phyloP scores from a whole-genome alignment of 1,284 basidiomycete species.

The Cystobasidium sp. region DNA sequence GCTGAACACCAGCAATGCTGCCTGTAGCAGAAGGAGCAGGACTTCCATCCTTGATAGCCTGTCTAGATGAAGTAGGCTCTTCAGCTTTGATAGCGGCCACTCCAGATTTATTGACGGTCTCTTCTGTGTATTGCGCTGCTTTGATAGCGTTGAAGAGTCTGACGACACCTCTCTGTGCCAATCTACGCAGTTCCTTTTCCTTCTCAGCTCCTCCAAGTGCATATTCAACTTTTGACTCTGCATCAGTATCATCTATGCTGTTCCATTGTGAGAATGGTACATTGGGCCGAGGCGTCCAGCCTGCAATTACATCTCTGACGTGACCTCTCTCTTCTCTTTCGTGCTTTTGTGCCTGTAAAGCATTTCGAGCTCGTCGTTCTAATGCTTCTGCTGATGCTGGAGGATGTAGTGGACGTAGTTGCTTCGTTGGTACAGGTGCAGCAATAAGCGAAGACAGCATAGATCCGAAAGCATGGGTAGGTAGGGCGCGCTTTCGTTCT shows the following conservation, averaged over 20 bases:
- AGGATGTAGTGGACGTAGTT: slow-evolving; percentile 22
- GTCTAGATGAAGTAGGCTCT: slow-evolving; percentile 47
- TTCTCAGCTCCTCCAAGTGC: slow-evolving; percentile 50
- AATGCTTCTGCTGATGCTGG: slow-evolving; percentile 43
- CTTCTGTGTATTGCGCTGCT: slow-evolving; percentile 52
- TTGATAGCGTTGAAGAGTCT: slow-evolving; percentile 55
- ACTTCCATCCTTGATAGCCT: slow-evolving; percentile 47
- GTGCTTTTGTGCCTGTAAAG: slow-evolving; percentile 51
- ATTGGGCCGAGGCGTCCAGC: slow-evolving; percentile 54
- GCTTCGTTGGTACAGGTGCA: slow-evolving; percentile 38
- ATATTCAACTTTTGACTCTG: slow-evolving; percentile 34
- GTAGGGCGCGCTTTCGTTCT: slow-evolving; percentile 44
- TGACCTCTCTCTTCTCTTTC: slow-evolving; percentile 53
- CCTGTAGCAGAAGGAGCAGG: slow-evolving; percentile 30
- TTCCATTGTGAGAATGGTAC: slow-evolving; percentile 53
- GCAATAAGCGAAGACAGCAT: slow-evolving; percentile 40
- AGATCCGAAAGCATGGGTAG: slow-evolving; percentile 40
- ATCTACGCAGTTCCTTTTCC: slow-evolving; percentile 53
- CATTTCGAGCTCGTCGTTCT: slow-evolving; percentile 49
- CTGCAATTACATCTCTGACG: slow-evolving; percentile 54
- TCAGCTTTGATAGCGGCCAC: slow-evolving; percentile 46
- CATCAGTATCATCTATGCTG: slow-evolving; percentile 17
- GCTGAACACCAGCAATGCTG: slow-evolving; percentile 8
- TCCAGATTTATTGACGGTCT: slow-evolving; percentile 44
- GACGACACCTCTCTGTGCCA: slow-evolving; percentile 55